A percentile compares a stretch with the other conserved stretches of the same genome.
Evolutionary conservation across 352 stramenopile species (phyloP).

Genomic region (Thraustochytrium striatum): DNA sequence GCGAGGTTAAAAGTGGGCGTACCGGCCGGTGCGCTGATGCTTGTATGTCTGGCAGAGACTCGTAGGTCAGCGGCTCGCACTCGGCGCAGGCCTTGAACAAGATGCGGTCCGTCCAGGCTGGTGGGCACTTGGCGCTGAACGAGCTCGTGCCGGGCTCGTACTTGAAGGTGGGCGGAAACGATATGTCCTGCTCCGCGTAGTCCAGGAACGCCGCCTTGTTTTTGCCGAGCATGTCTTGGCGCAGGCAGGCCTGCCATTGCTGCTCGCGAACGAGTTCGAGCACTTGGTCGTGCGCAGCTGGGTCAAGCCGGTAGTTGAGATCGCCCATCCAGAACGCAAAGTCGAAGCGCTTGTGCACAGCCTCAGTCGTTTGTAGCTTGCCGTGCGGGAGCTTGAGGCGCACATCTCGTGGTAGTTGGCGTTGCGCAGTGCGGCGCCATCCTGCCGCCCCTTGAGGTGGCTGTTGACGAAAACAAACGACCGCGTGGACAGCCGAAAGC

Average conservation of each 20-base stretch:
- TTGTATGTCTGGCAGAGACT: not conserved
- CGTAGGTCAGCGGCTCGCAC: not conserved
- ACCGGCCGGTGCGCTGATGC: not conserved
- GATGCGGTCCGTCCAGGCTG: conserved; percentile 15
- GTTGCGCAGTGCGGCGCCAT: not conserved
- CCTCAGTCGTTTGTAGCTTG: not conserved
- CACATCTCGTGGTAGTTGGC: conserved; percentile 32
- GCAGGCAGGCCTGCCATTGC: not conserved
- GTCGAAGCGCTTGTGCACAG: conserved; percentile 3
- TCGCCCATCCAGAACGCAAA: conserved; percentile 62
- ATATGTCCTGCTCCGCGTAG: not conserved
- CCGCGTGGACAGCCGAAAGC: not conserved
- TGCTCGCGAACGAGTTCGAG: not conserved
- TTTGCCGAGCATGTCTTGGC: not conserved
- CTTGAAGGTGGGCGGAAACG: conserved; percentile 5
- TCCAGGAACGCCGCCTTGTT: not conserved
- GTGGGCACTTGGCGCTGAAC: not conserved
- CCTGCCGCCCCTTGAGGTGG: not conserved
- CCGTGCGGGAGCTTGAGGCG: not conserved
- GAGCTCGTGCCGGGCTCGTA: not conserved
- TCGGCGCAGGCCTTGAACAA: not conserved
- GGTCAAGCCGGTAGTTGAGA: conserved; percentile 81
- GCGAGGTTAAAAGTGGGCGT: not conserved
- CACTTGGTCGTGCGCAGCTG: conserved; percentile 64
- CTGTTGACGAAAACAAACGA: conserved; percentile 37